Evolutionary conservation across 2,329 filamentous ascomycete genomes (phyloP), one percentile per base, ranked within the genome.

Genomic region (Penicillium sp.): DNA sequence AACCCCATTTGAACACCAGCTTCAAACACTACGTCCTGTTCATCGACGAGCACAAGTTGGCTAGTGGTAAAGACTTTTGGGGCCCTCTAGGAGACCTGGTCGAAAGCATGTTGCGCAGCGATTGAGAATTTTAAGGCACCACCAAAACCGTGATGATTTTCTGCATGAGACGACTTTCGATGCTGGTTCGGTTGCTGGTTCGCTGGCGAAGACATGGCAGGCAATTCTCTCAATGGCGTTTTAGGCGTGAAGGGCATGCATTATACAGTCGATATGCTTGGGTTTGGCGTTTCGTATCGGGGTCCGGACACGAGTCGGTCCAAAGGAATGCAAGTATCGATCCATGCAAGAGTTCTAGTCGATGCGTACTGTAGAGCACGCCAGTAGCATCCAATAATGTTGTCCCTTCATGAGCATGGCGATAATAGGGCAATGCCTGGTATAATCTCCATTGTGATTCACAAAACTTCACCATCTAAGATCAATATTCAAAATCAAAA

Each of bases 21-120:
- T 98, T 98, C 79, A 98, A 98, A 76, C 92, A 98, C 68, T 98
- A 96, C 60, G 92, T 98, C 46, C 77, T 98, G 42, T 98, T 98
- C 67, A 88, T 98, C 53, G 89, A 98, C 64, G 93, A 98, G 74
- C 92, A 96, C 68, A 81, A 79, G 52, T 70, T 98, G 52, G 88
- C 88, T 17, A 93, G 81, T 58, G 92, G 90, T 34, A 89, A 94
- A 67, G 92, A 98, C 65, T 98, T 90, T 71, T 98, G 90, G 84
- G 92, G 92, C 1, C 92, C 92, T 9, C 65, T 98, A 41, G 90
- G 90, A 8, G 92, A 98, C 65, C 70, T 98, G 51, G 92, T 98
- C 34, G 92, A 98, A 63, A 96, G 87, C 64, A 98, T 98, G 89
- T 68, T 96, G 69, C 82, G 82, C 68, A 95, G 88, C 59, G 92